These are phyloP conservation scores for Xerocomellus intermedius DNA, from an alignment of 768 basidiomycete genomes.

Conservation along the genomic window DNA sequence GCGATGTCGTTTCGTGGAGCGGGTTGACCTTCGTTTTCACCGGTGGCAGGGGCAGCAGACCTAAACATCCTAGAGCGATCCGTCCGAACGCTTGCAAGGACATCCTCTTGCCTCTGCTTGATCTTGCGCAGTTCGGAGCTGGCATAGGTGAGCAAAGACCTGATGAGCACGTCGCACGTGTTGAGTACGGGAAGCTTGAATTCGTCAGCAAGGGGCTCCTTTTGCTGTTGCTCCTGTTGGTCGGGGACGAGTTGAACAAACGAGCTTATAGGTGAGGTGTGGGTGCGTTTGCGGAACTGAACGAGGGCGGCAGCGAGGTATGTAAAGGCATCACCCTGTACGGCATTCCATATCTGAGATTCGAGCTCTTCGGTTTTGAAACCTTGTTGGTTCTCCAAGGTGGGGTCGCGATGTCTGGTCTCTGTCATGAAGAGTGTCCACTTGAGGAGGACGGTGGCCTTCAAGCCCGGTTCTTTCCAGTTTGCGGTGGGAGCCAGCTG, in stretches of 20 bases:
- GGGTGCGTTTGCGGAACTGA: constrained; percentile 45
- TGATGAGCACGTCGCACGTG: constrained; percentile 68
- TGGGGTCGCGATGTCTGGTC: constrained; percentile 63
- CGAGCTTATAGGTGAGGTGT: constrained; percentile 33
- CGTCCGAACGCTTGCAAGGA: constrained; percentile 63
- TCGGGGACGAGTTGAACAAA: constrained; percentile 39
- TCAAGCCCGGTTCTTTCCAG: constrained; percentile 73
- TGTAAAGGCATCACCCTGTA: constrained; percentile 78
- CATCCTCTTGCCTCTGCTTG: constrained; percentile 87
- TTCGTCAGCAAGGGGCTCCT: constrained; percentile 42
- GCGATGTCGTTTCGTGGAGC: constrained; percentile 82
- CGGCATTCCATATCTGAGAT: constrained; percentile 75
- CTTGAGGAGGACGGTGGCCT: constrained; percentile 73
- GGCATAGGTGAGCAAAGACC: constrained; percentile 70
- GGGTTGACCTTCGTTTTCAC: constrained; percentile 41
- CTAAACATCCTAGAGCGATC: constrained; percentile 57
- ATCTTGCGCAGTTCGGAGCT: constrained; percentile 83
- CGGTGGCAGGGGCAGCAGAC: constrained; percentile 42
- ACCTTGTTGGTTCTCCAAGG: constrained; percentile 60
- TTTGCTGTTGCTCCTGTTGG: constrained; percentile 35
- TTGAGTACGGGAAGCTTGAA: constrained; percentile 55
- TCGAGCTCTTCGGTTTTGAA: constrained; percentile 80
- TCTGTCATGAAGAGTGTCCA: constrained; percentile 88
- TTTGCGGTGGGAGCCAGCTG: constrained; percentile 49
- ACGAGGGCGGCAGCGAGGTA: constrained; percentile 65